Evolutionary conservation across 2,329 filamentous ascomycete species (phyloP).

Genomic region (Bertia moriformis): DNA sequence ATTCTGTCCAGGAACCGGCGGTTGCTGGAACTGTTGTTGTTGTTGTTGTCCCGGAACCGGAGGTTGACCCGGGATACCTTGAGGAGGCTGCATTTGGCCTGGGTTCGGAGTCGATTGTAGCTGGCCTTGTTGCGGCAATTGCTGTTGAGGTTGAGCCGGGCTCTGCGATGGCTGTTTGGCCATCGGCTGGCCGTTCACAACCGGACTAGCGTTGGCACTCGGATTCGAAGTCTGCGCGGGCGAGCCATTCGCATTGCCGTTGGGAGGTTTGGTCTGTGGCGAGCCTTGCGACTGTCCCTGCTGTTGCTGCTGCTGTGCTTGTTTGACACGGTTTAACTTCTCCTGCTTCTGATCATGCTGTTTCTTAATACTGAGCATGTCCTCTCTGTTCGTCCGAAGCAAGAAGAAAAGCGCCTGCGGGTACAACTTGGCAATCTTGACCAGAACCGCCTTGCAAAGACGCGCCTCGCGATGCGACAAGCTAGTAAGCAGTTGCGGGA

Average conservation of each 20-base stretch:
- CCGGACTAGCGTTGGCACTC: neutral
- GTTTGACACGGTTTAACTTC: conserved; percentile 9
- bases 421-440: conserved; percentile 89
- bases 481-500: conserved; percentile 85
- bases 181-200: neutral
- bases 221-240: neutral
- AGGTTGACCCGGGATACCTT: neutral
- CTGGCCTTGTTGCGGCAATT: neutral
- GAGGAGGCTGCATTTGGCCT: neutral
- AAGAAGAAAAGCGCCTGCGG: conserved; percentile 95
- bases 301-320: conserved; percentile 22
- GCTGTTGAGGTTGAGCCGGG: neutral
- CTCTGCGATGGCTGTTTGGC: neutral
- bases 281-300: conserved; percentile 14
- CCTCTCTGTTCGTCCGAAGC: conserved; percentile 80
- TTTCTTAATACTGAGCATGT: conserved; percentile 86
- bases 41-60: neutral
- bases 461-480: conserved; percentile 82
- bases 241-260: neutral
- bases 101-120: neutral
- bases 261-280: conserved; percentile 11
- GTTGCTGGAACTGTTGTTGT: neutral
- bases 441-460: conserved; percentile 70
- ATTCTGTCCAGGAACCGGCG: conserved; percentile 1
- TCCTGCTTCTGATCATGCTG: conserved; percentile 65